Percentiles rank a stretch among this genome's conserved stretches.
Conservation (phyloP, 805 yeast genomes). For the Saccharomycopsis sp. region DNA sequence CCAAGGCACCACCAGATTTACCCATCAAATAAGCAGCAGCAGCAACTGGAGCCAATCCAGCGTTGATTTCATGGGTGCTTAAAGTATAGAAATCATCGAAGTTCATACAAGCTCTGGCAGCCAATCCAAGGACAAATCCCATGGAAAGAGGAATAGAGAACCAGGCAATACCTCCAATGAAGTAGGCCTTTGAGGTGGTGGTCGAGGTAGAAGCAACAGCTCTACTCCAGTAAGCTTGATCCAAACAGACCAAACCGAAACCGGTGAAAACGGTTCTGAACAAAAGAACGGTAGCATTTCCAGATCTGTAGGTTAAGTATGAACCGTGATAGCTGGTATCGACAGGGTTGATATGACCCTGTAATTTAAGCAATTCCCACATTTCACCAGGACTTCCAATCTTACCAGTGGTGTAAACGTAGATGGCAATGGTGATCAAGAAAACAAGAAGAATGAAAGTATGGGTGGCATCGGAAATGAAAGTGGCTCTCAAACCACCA, state of each 20-base stretch:
- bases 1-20: slow-evolving; percentile 37
- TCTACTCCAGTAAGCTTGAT: slow-evolving; percentile 37
- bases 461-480: slow-evolving; percentile 46
- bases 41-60: slow-evolving; percentile 38
- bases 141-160: slow-evolving; percentile 34
- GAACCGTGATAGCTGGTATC: slow-evolving; percentile 32
- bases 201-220: slow-evolving; percentile 37
- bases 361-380: slow-evolving; percentile 37
- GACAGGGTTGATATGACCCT: slow-evolving; percentile 30
- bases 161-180: slow-evolving; percentile 36
- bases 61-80: slow-evolving; percentile 31
- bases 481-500: slow-evolving; percentile 49
- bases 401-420: slow-evolving; percentile 28
- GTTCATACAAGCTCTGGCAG: slow-evolving; percentile 32
- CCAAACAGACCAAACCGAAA: slow-evolving; percentile 32
- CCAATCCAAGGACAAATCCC: slow-evolving; percentile 34
- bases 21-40: slow-evolving; percentile 38
- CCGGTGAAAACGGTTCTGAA: slow-evolving; percentile 32
- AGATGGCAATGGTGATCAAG: slow-evolving; percentile 32
- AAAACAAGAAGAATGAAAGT: slow-evolving; percentile 39
- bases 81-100: slow-evolving; percentile 32
- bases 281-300: slow-evolving; percentile 28
- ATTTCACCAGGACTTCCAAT: slow-evolving; percentile 40
- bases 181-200: slow-evolving; percentile 33
- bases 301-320: slow-evolving; percentile 33